Conservation (phyloP, 2,329 filamentous ascomycete genomes). For the Aspergillus aculeatinus region DNA sequence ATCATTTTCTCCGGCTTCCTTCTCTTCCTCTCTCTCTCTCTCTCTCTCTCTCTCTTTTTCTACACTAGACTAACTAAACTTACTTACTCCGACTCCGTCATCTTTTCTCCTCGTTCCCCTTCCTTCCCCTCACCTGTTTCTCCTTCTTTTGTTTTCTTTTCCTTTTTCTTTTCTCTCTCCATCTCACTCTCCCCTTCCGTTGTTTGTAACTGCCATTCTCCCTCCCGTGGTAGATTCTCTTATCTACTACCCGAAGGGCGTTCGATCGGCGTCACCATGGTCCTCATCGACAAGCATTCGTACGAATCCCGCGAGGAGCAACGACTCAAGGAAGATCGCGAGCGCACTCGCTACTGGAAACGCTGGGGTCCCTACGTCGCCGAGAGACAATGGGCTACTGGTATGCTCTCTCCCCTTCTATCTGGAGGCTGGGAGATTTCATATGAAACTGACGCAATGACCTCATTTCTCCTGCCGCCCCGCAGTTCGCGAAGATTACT, state of each 20-base stretch:
- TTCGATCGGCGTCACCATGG: constrained; percentile 58
- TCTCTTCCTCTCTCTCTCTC: neutral
- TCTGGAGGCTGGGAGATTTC: constrained; percentile 4
- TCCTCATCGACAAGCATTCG: constrained; percentile 83
- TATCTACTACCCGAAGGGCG: neutral
- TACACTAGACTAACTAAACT: neutral
- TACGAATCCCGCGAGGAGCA: constrained; percentile 88
- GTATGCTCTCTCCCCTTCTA: constrained; percentile 47
- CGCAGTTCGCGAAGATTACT: constrained; percentile 87
- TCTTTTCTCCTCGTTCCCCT: constrained; percentile 4
- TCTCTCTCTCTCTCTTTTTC: neutral
- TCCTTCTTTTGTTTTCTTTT: neutral
- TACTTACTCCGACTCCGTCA: neutral
- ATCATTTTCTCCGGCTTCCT: neutral
- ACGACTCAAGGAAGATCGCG: constrained; percentile 79
- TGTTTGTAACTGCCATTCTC: neutral
- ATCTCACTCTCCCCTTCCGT: neutral
- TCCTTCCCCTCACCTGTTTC: neutral
- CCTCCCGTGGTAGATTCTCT: neutral
- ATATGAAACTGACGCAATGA: constrained; percentile 25
- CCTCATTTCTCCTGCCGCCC: constrained; percentile 11
- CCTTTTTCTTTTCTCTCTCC: constrained; percentile 1
- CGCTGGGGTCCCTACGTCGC: constrained; percentile 94
- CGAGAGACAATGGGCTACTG: constrained; percentile 94
- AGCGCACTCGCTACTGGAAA: constrained; percentile 92